These are phyloP conservation scores for Aurinia saxatilis DNA, from an alignment of 345 rosid species.

Conservation along the genomic window DNA sequence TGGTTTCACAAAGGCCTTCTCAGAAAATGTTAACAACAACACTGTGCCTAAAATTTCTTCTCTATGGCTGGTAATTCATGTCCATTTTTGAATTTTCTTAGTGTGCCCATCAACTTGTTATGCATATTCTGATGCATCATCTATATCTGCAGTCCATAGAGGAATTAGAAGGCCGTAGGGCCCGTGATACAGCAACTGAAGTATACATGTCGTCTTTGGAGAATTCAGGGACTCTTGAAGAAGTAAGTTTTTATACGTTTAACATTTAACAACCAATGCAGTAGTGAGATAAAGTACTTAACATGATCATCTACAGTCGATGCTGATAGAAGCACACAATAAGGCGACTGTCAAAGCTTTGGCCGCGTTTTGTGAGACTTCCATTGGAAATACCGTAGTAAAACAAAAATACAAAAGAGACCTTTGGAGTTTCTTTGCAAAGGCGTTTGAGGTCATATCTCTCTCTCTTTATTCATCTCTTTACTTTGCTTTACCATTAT, in stretches of 20 bases:
- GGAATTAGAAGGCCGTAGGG: slow-evolving; percentile 34
- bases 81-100: neutral
- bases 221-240: slow-evolving; percentile 29
- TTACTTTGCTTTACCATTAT: neutral
- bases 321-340: slow-evolving; percentile 34
- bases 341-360: slow-evolving; percentile 32
- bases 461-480: neutral
- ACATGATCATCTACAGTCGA: slow-evolving; percentile 22
- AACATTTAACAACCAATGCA: slow-evolving; percentile 2
- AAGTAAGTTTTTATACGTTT: slow-evolving; percentile 19
- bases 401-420: slow-evolving; percentile 32
- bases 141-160: slow-evolving; percentile 26
- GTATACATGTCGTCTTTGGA: slow-evolving; percentile 34
- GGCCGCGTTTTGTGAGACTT: slow-evolving; percentile 28
- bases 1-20: slow-evolving; percentile 30
- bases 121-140: slow-evolving; percentile 8
- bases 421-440: slow-evolving; percentile 32
- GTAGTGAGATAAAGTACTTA: neutral
- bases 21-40: slow-evolving; percentile 30
- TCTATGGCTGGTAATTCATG: slow-evolving; percentile 31
- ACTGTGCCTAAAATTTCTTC: slow-evolving; percentile 30
- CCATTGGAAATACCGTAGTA: slow-evolving; percentile 30
- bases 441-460: slow-evolving; percentile 30
- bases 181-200: slow-evolving; percentile 32
- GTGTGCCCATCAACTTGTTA: neutral